Evolutionary conservation across 1,284 basidiomycete species (phyloP), one percentile per base, ranked within the genome.

Genomic region (Athelia sp.): DNA sequence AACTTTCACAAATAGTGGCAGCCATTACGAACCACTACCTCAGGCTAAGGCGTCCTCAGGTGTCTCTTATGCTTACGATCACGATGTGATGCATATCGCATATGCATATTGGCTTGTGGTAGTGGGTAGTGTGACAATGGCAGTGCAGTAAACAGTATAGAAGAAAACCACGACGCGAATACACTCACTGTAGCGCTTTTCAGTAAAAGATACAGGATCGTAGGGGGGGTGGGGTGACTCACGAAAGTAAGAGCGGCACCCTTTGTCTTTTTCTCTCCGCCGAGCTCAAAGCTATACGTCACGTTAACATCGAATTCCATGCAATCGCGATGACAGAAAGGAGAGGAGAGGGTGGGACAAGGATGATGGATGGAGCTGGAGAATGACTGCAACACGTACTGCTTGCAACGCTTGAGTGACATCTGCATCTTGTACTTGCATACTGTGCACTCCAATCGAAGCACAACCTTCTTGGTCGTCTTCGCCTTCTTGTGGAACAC

Each of bases 251-350:
- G 88, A 54, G 91, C 92, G 64, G 90, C 91, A 75, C 93, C 92
- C 83, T 96, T 93, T 65, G 93, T 95, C 90, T 98, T 98, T 87
- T 98, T 98, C 85, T 99, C 96, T 73, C 97, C 96, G 77, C 96
- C 94, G 53, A 98, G 90, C 79, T 98, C 95, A 79, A 98, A 98
- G 82, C 89, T 92, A 56, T 23, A 45, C 34, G 45, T 9, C 36
- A n/a, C 26, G 36, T 40, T 21, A 40, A n/a, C 15, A 40, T n/a
- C 36, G 19, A n/a, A n/a, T 21, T n/a, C 19, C 6, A 6, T 8
- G 26, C 26, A 29, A 13, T 4, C 26, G 13, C 13, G 26, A 13
- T 4, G 4, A 29, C 26, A 29, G 6, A 29, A 70, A 66, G 66
- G 50, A 53, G 42, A 43, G 24, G 40, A 54, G 19, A 15, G 47